Base-by-base conservation (phyloP, 345 rosid genomes). In the Dipteronia sinensis region DNA sequence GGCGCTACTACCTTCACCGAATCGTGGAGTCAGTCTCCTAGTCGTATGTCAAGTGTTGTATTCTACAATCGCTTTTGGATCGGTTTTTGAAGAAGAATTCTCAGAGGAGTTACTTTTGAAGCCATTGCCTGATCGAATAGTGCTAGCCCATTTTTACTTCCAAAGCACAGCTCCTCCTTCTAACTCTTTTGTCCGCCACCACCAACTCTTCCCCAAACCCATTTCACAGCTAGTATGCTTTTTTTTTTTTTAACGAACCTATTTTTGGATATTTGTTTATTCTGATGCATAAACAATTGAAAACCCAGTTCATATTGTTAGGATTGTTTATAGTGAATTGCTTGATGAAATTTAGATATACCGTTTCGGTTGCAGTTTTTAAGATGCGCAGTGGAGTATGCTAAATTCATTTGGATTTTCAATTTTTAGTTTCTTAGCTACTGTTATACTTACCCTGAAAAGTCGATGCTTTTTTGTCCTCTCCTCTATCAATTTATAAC, bases 201-300 rank as follows among this genome's bases (percentile, higher is more conserved):
- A 89, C 78, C 99, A 89, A 79, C 94, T 94, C 79, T 96, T 91
- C 84, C 99, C 99, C 22, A 94, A 96, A 85, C 83, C 98, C 83
- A 92, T 96, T 64, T 85, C 98, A 74, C 98, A 92, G 85, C 87
- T 94, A 94, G 98, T 96, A 90, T 12, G 73, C 15, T 20, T 42
- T 44, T 27, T 9, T 20, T 42, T 44, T 27, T 9, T 51, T 4
- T 53, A 27, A 27, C 27, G 27, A 27, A 27, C 1, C 27, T 27
- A 1, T 27, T 16, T 34, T 73, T 13, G n/a, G 11, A 8, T 17
- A 46, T 1, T 34, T 56, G 2, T 20, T 47, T 58, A 38, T 6
- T 7, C 9, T 27, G 1, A 27, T 56, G 47, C 22, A 9, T 72
- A 73, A 61, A 3, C 55, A 49, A 42, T 73, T 42, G 23, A 16